phyloP scores from a whole-genome alignment of 768 basidiomycete genomes.

The Leccinellum luteum region DNA sequence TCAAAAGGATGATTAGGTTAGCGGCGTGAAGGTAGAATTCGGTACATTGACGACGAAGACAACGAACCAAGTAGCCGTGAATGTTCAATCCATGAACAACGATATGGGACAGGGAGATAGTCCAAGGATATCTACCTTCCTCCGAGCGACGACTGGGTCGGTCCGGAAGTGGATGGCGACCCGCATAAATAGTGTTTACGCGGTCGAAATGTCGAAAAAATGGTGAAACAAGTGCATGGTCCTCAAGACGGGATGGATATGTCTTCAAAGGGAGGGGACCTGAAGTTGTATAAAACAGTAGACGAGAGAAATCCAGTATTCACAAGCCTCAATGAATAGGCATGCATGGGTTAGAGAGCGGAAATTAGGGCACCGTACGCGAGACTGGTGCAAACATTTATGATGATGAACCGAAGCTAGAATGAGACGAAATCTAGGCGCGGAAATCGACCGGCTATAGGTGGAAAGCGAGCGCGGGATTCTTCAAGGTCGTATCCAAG shows the following conservation, averaged over 20 bases:
- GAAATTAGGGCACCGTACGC: conserved; percentile 37
- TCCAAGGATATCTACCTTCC: conserved; percentile 32
- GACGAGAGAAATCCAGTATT: conserved; percentile 34
- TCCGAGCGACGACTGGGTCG: conserved; percentile 27
- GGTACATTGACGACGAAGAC: conserved; percentile 33
- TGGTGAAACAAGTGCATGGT: conserved; percentile 33
- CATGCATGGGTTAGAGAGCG: conserved; percentile 39
- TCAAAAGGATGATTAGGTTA: conserved; percentile 37
- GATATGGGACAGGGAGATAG: conserved; percentile 27
- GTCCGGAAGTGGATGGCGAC: conserved; percentile 14
- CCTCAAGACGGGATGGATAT: conserved; percentile 65
- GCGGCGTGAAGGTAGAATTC: conserved; percentile 32
- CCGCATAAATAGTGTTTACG: conserved; percentile 33
- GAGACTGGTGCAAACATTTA: conserved; percentile 32
- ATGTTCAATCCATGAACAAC: conserved; percentile 39
- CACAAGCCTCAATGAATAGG: conserved; percentile 34
- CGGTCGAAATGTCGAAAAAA: conserved; percentile 27
- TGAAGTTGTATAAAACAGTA: conserved; percentile 23
- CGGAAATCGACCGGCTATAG: conserved; percentile 8
- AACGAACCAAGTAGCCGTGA: conserved; percentile 24
- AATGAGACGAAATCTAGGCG: conserved; percentile 29
- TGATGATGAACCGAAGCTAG: conserved; percentile 21
- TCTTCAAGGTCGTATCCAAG: conserved; percentile 49
- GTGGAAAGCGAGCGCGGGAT: neutral
- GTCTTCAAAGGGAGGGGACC: conserved; percentile 43